Conservation (phyloP, 768 basidiomycete genomes). For the Austroboletus festivus region DNA sequence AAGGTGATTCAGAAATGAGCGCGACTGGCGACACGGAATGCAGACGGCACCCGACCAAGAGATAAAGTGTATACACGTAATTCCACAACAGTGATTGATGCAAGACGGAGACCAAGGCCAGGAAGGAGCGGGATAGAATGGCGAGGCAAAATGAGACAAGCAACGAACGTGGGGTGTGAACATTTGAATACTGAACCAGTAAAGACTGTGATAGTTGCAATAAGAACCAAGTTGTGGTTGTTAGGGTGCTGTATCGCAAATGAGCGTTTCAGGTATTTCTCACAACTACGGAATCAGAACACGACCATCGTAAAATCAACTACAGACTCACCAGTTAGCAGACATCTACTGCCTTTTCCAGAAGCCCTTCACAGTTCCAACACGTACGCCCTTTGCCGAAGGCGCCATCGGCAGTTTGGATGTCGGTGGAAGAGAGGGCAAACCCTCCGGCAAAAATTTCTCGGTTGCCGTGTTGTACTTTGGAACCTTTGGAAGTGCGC, state of each 20-base stretch:
- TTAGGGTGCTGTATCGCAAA: too few relatives aligned
- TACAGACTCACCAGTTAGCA: conserved; percentile 7
- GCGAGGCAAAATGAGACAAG: neutral
- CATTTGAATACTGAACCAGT: conserved; percentile 21
- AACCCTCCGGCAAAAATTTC: conserved; percentile 13
- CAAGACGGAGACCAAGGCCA: conserved; percentile 15
- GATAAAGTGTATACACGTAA: conserved; percentile 30
- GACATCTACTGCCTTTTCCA: conserved; percentile 21
- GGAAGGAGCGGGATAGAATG: conserved; percentile 8
- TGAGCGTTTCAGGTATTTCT: too few relatives aligned
- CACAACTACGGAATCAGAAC: conserved; percentile 2
- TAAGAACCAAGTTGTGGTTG: too few relatives aligned
- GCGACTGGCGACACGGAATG: conserved; percentile 6
- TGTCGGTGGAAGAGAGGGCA: conserved; percentile 15
- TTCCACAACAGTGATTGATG: conserved; percentile 31
- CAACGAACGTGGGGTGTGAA: neutral
- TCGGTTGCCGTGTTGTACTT: neutral
- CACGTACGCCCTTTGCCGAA: conserved; percentile 19
- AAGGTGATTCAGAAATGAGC: conserved; percentile 3
- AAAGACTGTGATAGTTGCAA: too few relatives aligned
- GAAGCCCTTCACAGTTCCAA: conserved; percentile 30
- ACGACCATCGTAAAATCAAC: neutral
- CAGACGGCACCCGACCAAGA: conserved; percentile 7
- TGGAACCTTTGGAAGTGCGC: conserved; percentile 7
- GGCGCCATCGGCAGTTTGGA: conserved; percentile 28